These are phyloP conservation scores for Allomyces arbusculus DNA, from an alignment of 192 early-diverging fungal species.

Conservation along the genomic window DNA sequence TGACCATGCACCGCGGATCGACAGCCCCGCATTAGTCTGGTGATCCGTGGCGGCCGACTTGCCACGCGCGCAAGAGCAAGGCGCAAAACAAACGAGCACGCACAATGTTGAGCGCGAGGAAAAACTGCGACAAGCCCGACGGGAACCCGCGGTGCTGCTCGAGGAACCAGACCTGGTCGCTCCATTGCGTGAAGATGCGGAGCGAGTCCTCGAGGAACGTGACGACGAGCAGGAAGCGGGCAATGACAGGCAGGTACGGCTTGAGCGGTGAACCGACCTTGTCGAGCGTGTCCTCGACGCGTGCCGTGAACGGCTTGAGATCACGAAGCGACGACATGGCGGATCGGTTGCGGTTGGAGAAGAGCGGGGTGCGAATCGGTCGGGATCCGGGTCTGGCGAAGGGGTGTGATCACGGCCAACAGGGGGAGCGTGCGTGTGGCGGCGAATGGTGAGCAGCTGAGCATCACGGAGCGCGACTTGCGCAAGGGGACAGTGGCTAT, in stretches of 20 bases:
- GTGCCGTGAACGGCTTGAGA: constrained; percentile 23
- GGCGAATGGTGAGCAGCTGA: no score
- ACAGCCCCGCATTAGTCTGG: no score
- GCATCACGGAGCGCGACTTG: no score
- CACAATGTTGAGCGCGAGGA: constrained; percentile 58
- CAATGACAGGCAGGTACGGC: constrained; percentile 73
- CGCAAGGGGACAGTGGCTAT: no score
- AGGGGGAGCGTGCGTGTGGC: no score
- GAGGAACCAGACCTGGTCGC: constrained; percentile 71
- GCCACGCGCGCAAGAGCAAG: no score
- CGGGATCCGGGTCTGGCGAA: no score
- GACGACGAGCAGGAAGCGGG: constrained; percentile 81
- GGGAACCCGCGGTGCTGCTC: constrained; percentile 61
- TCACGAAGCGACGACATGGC: constrained; percentile 15
- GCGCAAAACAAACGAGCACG: constrained; percentile 2
- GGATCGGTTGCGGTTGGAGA: no score
- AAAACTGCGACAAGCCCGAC: constrained; percentile 61
- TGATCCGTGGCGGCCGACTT: no score
- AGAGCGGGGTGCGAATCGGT: no score
- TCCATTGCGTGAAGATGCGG: constrained; percentile 73
- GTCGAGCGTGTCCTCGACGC: constrained; percentile 60
- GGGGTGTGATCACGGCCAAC: no score
- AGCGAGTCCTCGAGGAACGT: constrained; percentile 90
- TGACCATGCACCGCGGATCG: no score
- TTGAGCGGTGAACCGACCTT: constrained; percentile 58